Base-by-base conservation (phyloP, 1,139 yeast species). In the Sugiyamaella sp. region DNA sequence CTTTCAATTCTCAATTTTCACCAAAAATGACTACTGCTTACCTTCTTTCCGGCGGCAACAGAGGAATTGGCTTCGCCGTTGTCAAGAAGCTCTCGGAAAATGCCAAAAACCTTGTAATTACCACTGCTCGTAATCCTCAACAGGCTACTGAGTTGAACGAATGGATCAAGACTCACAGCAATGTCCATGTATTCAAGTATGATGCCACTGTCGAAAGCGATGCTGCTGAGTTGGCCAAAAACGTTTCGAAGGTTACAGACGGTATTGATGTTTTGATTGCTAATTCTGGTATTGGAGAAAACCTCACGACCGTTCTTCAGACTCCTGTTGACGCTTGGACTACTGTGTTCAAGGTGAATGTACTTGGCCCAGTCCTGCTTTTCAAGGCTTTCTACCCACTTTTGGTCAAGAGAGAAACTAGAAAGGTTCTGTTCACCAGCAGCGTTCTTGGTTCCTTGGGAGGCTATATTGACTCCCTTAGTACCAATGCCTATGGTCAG, bases 381-480 rank as follows among this genome's bases (percentile, higher is more conserved):
- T 22, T 25, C 44, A 43, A 37, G 10, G 43, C 49, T 4, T 38
- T 42, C 12, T 51, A 40, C 25, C 54, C 43, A 10, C 22, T 42
- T 22, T 25, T 43, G 25, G 25, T 38, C 22, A 55, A 52, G 48
- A 55, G 60, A 19, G 39, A 55, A 9, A 60, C 65, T 9, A 57
- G 61, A 33, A 59, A 63, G 35, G 49, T 62, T 9, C 52, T 66
- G 24, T 63, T 63, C 38, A 54, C 64, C 17, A 64, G 71, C 9
- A 57, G 63, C 12, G 27, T 46, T 10, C 64, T 61, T 1, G 72
- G 69, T 1, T 66, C 71, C 2, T 60, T 64, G 12, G 52, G 56
- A 10, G 54, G 42, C 2, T 56, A 43, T 33, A 8, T 55, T 6
- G 35, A 29, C 4, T 60, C 61, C 6, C 4, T 59, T 5, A 38